Evolutionary conservation across 2,329 filamentous ascomycete genomes (phyloP), one percentile per base, ranked within the genome.

Genomic region (Botrytis galanthina): DNA sequence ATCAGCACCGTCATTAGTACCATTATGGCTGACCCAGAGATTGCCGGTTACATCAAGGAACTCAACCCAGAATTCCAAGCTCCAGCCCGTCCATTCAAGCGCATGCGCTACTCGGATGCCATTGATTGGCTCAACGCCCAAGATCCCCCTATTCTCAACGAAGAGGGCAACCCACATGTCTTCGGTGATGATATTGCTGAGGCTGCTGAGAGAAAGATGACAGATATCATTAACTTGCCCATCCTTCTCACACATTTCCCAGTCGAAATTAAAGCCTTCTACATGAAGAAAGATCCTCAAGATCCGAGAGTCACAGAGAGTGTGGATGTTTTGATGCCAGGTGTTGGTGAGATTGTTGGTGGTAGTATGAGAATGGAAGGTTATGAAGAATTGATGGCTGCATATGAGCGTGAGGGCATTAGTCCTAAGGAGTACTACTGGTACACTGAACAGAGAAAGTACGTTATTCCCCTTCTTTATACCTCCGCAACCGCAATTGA

Each of bases 181-280:
- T 98, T 98, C 81, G 96, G 96, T 76, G 96, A 99, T 82, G 96
- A 99, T 82, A 99, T 99, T 80, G 96, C 96, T 77, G 96, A 98
- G 84, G 96, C 96, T 20, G 96, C 96, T 20, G 96, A 99, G 88
- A 92, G 96, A 79, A 90, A 87, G 82, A 99, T 99, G 96, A 98
- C 95, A 1, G 96, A 99, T 82, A 92, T 92, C 78, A 97, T 99
- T 87, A 96, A 97, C 90, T 86, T 90, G 72, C 96, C 96, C 75
- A 97, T 99, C 83, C 93, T 98, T 86, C 88, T 98, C 60, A 98
- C 95, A 3, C 95, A 98, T 84, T 99, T 99, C 89, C 96, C 96
- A 32, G 91, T 91, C 74, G 94, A 95, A 85, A 97, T 99, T 87
- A 99, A 99, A 87, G 93, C 96, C 1, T 99, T 99, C 83, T 99